Evolutionary conservation across 371 early-diverging fungal species (phyloP), one percentile per base, ranked within the genome.

Genomic region (Mucor circinelloides): DNA sequence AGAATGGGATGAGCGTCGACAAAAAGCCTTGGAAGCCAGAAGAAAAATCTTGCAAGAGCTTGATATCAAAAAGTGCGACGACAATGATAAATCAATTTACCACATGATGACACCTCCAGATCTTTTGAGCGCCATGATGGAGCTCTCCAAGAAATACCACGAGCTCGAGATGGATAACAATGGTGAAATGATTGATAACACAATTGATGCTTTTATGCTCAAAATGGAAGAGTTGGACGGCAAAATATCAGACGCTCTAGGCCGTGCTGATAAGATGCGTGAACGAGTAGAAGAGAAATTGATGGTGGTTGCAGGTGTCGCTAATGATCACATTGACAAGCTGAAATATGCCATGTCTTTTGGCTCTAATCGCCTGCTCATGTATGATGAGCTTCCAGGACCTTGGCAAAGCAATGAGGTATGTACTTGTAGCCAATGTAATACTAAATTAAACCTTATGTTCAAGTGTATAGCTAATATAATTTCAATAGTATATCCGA

Each of bases 351-450:
- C 82, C 21, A 71, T 81, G 48, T 69, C 78, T 0, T 71, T 70
- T 40, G 80, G 79, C 9, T 74, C 80, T 0, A 77, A 74, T 27
- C 75, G 80, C 23, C 55, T 84, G 28, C 58, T 84, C 21, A 61
- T 71, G 44, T 84, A 84, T 58, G 80, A 84, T 17, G 84, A 84
- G 54, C 59, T 84, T 9, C 84, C 84, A n/a, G 70, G 65, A 1
- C 80, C 76, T 44, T 84, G 81, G 80, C 74, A 77, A 59, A 79
- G 77, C 34, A 84, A 84, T 59, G 68, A 77, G 70, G 81, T 81
- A 79, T 59, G 34, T 25, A 30, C n/a, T 44, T 38, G 15, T 23
- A 19, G 9, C 8, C 2, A 61, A 58, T 60, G 30, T 61, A 44
- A 31, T 60, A 60, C 40, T n/a, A 64, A 38, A 34, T 50, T 50